A percentile compares a stretch with the other conserved stretches of the same genome.
Evolutionary conservation across 2,329 filamentous ascomycete genomes (phyloP).

Genomic region (Scytalidium sp.): DNA sequence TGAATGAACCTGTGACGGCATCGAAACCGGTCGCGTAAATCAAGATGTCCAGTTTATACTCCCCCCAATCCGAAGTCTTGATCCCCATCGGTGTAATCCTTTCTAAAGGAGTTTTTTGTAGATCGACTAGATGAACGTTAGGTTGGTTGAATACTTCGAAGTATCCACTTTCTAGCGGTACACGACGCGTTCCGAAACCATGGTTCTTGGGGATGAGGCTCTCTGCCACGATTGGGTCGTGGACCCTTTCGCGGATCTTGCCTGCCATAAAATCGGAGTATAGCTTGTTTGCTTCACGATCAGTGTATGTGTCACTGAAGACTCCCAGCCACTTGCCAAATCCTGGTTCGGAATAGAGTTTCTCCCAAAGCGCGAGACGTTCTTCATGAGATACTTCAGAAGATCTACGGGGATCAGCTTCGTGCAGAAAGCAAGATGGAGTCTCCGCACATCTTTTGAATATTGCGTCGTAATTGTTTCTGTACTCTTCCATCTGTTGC

Average conservation of each 20-base stretch:
- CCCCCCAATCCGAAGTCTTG: slow-evolving; percentile 14
- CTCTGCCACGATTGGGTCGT: slow-evolving; percentile 32
- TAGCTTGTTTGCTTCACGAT: slow-evolving; percentile 25
- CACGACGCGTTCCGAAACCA: slow-evolving; percentile 18
- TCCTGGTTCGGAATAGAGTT: slow-evolving; percentile 33
- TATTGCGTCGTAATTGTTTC: slow-evolving; percentile 27
- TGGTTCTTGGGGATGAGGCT: slow-evolving; percentile 32
- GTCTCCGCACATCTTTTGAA: slow-evolving; percentile 24
- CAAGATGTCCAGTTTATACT: slow-evolving; percentile 27
- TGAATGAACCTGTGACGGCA: slow-evolving; percentile 25
- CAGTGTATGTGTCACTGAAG: slow-evolving; percentile 25
- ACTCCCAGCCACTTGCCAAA: slow-evolving; percentile 32
- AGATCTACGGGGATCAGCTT: slow-evolving; percentile 23
- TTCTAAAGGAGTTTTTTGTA: slow-evolving; percentile 25
- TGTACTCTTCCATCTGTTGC: slow-evolving; percentile 27
- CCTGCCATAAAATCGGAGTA: slow-evolving; percentile 27
- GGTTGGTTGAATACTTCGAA: slow-evolving; percentile 24
- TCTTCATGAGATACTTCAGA: slow-evolving; percentile 30
- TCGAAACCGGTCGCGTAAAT: slow-evolving; percentile 38
- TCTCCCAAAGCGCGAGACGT: slow-evolving; percentile 25
- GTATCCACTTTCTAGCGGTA: slow-evolving; percentile 20
- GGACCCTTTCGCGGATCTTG: slow-evolving; percentile 33
- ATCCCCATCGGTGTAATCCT: slow-evolving; percentile 24
- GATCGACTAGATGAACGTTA: slow-evolving; percentile 26
- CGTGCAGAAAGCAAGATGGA: slow-evolving; percentile 28